These are phyloP conservation scores for Pleurotus ostreatus DNA, from an alignment of 768 basidiomycete genomes.

Conservation along the genomic window DNA sequence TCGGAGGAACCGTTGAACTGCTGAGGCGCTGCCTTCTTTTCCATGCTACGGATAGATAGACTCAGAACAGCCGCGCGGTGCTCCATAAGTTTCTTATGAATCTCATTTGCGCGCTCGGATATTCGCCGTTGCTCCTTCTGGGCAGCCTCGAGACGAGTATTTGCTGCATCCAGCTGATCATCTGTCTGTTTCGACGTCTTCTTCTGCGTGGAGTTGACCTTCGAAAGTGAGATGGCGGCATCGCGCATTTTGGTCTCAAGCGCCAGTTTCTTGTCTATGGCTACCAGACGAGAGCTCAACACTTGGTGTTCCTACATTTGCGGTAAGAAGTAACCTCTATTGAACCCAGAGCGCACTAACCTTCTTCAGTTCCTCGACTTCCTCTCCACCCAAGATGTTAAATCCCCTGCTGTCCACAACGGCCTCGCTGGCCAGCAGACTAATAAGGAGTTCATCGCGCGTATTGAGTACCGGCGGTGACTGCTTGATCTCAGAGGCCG, in stretches of 20 bases:
- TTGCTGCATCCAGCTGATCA: conserved; percentile 72
- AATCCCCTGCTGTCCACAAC: conserved; percentile 86
- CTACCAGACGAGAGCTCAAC: conserved; percentile 59
- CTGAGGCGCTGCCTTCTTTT: conserved; percentile 41
- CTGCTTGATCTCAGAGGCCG: conserved; percentile 36
- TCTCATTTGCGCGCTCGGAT: conserved; percentile 59
- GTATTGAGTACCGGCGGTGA: conserved; percentile 46
- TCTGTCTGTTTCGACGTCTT: conserved; percentile 59
- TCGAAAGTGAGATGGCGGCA: conserved; percentile 72
- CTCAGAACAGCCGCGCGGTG: conserved; percentile 84
- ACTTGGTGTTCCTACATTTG: conserved; percentile 65
- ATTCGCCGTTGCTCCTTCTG: conserved; percentile 71
- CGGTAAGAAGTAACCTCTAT: conserved; percentile 12
- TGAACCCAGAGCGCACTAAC: conserved; percentile 20
- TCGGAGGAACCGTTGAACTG: conserved; percentile 20
- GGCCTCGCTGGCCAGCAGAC: conserved; percentile 89
- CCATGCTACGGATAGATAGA: conserved; percentile 62
- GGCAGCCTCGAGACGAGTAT: conserved; percentile 61
- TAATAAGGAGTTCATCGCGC: conserved; percentile 83
- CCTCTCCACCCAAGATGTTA: conserved; percentile 60
- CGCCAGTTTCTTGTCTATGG: conserved; percentile 68
- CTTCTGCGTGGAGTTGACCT: conserved; percentile 58
- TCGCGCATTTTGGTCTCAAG: conserved; percentile 88
- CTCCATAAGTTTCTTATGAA: conserved; percentile 64
- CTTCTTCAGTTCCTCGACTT: conserved; percentile 51